phyloP scores from a whole-genome alignment of 306 rosid species.

The Cicer arietinum region DNA sequence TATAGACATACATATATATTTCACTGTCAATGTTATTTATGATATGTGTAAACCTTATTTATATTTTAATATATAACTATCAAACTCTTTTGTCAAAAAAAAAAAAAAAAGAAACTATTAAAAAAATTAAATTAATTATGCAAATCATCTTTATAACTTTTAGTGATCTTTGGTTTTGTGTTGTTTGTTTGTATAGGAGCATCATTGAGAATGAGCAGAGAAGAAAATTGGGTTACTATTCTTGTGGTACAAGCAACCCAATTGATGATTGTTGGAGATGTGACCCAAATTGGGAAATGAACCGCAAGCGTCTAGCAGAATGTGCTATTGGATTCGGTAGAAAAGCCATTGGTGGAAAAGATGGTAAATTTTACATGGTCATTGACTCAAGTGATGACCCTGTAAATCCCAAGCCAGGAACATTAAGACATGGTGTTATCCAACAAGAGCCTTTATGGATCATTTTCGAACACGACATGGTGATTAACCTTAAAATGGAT shows the following conservation, averaged over 20 bases:
- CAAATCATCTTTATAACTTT: too few relatives aligned
- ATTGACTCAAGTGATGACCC: constrained; percentile 64
- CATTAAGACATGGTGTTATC: constrained; percentile 70
- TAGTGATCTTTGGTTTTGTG: not conserved
- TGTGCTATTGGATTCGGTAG: constrained; percentile 86
- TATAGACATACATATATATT: too few relatives aligned
- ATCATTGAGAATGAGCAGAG: constrained; percentile 57
- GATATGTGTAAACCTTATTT: too few relatives aligned
- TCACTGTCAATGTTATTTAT: too few relatives aligned
- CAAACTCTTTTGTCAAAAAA: too few relatives aligned
- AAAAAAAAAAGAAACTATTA: too few relatives aligned
- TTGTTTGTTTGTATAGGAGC: constrained; percentile 46
- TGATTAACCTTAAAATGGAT: constrained; percentile 70
- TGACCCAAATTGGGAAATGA: constrained; percentile 77
- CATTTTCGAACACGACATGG: constrained; percentile 75
- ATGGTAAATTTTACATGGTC: constrained; percentile 74
- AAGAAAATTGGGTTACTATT: constrained; percentile 62
- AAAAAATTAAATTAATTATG: too few relatives aligned
- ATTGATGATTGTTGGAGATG: constrained; percentile 97
- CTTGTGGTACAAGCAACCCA: constrained; percentile 79
- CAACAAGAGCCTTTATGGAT: constrained; percentile 84
- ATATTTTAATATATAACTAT: too few relatives aligned
- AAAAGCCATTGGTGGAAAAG: constrained; percentile 73
- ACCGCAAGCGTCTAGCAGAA: constrained; percentile 66
- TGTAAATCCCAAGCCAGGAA: constrained; percentile 72